Evolutionary conservation across 2,329 filamentous ascomycete genomes (phyloP).

Genomic region (Penicillium sp.): DNA sequence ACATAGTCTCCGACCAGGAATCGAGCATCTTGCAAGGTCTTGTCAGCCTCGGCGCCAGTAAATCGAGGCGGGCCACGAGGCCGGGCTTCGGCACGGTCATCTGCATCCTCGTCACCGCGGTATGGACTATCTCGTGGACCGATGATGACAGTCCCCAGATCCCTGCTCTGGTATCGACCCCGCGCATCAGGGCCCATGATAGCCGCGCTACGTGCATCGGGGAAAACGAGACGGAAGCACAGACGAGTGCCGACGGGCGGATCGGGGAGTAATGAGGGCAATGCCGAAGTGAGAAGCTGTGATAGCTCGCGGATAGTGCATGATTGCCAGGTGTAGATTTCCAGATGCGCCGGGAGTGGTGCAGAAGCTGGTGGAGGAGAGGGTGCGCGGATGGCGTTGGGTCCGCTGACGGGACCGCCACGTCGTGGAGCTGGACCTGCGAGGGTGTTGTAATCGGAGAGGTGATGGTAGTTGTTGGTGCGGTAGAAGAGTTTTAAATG

Average conservation of each 20-base stretch:
- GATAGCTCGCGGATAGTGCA: conserved; percentile 82
- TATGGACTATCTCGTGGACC: conserved; percentile 48
- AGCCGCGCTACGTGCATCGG: conserved; percentile 63
- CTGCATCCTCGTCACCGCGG: conserved; percentile 36
- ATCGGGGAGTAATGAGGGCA: conserved; percentile 71
- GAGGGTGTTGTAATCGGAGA: conserved; percentile 45
- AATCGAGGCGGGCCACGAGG: conserved; percentile 42
- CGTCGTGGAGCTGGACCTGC: conserved; percentile 27
- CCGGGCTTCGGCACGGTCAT: conserved; percentile 43
- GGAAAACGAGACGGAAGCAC: conserved; percentile 85
- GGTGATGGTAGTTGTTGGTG: conserved; percentile 69
- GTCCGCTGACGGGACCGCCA: conserved; percentile 35
- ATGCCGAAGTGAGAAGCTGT: conserved; percentile 71
- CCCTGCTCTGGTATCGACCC: conserved; percentile 73
- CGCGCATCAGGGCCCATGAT: conserved; percentile 46
- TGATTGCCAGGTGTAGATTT: conserved; percentile 84
- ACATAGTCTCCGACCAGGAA: conserved; percentile 92
- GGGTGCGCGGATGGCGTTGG: conserved; percentile 44
- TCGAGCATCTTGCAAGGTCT: conserved; percentile 74
- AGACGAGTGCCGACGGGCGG: conserved; percentile 81
- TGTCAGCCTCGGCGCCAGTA: conserved; percentile 66
- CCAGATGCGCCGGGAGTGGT: conserved; percentile 68
- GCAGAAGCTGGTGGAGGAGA: conserved; percentile 59
- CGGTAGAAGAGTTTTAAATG: conserved; percentile 85
- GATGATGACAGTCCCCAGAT: conserved; percentile 81